phyloP scores from a whole-genome alignment of 495 filamentous ascomycete genomes.

The Podospora pseudopauciseta region DNA sequence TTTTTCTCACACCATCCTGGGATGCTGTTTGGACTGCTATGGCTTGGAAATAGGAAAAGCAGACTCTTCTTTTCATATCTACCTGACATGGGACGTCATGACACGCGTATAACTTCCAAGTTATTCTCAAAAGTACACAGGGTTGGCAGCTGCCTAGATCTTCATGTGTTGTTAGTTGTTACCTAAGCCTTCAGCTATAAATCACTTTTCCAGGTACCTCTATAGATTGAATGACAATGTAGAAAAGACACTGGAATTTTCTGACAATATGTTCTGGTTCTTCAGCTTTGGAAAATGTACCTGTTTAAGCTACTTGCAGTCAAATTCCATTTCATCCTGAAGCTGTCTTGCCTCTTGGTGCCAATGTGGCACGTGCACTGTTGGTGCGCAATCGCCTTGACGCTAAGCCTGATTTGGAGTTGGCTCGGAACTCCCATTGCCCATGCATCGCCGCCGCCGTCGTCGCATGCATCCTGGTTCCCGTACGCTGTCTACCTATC shows the following conservation, averaged over 20 bases:
- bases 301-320: background rate
- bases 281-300: background rate
- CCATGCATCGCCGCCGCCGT: constrained; percentile 17
- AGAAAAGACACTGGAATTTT: no score
- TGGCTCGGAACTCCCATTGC: constrained; percentile 4
- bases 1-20: no score
- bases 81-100: background rate
- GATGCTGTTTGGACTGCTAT: no score
- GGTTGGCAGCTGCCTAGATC: background rate
- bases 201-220: no score
- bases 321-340: background rate
- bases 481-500: constrained; percentile 26
- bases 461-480: constrained; percentile 26
- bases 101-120: background rate
- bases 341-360: background rate
- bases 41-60: no score
- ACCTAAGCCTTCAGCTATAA: background rate
- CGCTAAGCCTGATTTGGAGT: constrained; percentile 11
- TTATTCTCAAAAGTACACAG: background rate
- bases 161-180: background rate
- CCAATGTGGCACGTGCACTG: constrained; percentile 20
- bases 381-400: constrained; percentile 6
- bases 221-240: no score
- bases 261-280: background rate
- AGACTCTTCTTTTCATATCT: background rate